Evolutionary conservation across 148 eudicot genomes (phyloP), one percentile per base, ranked within the genome.

Genomic region (Rhododendron mucronatum): DNA sequence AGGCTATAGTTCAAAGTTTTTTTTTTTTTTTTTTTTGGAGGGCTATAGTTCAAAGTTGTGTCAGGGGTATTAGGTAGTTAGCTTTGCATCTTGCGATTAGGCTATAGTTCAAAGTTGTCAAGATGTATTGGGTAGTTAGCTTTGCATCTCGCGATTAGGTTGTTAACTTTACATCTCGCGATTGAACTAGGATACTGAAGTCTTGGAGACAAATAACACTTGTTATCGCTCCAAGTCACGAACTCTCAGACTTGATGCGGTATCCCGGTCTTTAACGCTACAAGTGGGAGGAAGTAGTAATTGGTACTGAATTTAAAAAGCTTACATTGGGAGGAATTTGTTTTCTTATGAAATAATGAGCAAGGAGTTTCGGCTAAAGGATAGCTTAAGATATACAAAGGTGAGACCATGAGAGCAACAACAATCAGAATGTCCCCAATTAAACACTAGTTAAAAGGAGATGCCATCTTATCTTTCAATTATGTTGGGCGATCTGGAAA

Each of bases 341-440:
- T 47, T 82, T 82, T 61, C 14, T 82, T 30, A 61, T 12, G 51
- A 81, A 48, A 41, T 41, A 21, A 3, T 18, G 69, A 6, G 4
- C 74, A 26, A 30, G 51, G 57, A 28, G 41, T 63, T 13, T 63
- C 4, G 47, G 41, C 44, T 69, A 26, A 74, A 84, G 45, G 20
- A 8, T 84, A 73, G 20, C 45, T 67, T 65, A 26, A 26, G 45
- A 55, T 55, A 13, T 57, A 69, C 78, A 69, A 61, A 69, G 78
- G 39, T 45, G 85, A 67, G 41, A 21, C 37, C 86, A n/a, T 45
- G 85, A 67, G 41, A 21, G 51, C 86, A 33, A 75, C 86, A 33
- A 75, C 86, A 51, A 51, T 75, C 81, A 53, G 86, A 51, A 84
- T 84, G 81, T 84, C 33, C 26, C 81, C 67, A 35, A n/a, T n/a